Evolutionary conservation across 108 stramenopile species (phyloP).

Genomic region (Epithemia pelagica): DNA sequence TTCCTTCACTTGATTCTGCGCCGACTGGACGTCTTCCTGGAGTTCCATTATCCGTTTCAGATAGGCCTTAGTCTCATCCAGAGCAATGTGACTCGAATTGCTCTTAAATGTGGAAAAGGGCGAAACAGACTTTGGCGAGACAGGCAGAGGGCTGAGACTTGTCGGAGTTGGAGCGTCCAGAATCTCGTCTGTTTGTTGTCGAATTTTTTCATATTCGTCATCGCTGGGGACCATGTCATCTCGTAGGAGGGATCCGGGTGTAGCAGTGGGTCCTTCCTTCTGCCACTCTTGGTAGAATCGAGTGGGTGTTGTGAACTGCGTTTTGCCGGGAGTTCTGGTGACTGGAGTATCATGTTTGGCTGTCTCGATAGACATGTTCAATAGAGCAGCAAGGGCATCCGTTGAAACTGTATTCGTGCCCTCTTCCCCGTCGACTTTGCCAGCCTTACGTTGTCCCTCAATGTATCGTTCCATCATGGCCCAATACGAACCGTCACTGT

Average conservation of each 20-base stretch:
- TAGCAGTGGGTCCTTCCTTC: not conserved
- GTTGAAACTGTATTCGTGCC: too few relatives aligned
- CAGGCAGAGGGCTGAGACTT: not conserved
- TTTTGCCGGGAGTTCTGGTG: not conserved
- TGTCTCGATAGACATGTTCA: not conserved
- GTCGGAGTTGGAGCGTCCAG: not conserved
- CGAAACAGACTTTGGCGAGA: not conserved
- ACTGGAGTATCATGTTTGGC: not conserved
- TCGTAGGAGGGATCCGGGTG: not conserved
- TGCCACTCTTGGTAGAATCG: not conserved
- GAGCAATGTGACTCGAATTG: slow-evolving; percentile 2
- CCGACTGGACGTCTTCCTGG: not conserved
- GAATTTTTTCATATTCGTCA: not conserved
- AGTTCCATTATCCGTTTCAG: not conserved
- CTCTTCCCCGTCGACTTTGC: too few relatives aligned
- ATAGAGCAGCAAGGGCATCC: not conserved
- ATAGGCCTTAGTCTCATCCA: not conserved
- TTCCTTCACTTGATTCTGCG: not conserved
- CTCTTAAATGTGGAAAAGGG: slow-evolving; percentile 2
- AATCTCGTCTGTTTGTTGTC: not conserved
- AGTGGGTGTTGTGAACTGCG: not conserved
- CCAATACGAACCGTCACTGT: not conserved
- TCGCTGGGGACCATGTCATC: not conserved
- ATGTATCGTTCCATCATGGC: not conserved
- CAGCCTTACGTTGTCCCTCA: too few relatives aligned